Percentiles rank a stretch among this genome's conserved stretches.
Conservation (phyloP, 129 eudicot genomes). For the Solidago caesia region DNA sequence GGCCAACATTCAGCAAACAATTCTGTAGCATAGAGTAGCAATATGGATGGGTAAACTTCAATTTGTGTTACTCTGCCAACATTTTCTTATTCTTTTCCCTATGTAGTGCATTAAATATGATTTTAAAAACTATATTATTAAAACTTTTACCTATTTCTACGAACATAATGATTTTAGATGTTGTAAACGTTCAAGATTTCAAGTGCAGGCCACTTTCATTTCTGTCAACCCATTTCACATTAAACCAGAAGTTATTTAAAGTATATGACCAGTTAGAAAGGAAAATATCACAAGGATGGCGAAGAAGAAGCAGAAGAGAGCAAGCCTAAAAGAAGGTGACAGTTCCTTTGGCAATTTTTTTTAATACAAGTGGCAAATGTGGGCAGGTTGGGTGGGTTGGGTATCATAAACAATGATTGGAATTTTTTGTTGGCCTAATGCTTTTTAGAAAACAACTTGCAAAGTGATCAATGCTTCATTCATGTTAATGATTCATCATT, state of each 20-base stretch:
- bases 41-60: background rate
- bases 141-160: background rate
- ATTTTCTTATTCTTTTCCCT: background rate
- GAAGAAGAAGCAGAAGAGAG: too few relatives aligned
- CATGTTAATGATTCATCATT: background rate
- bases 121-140: background rate
- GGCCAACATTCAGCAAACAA: too few relatives aligned
- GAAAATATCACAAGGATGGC: too few relatives aligned
- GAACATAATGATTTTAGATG: background rate
- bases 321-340: too few relatives aligned
- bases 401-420: too few relatives aligned
- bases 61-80: background rate
- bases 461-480: constrained; percentile 23
- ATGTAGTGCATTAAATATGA: background rate
- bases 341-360: too few relatives aligned
- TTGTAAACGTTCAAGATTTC: background rate
- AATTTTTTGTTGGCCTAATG: too few relatives aligned
- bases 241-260: too few relatives aligned
- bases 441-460: too few relatives aligned
- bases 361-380: too few relatives aligned
- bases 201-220: background rate
- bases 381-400: too few relatives aligned
- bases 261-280: background rate
- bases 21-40: background rate
- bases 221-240: background rate